Percentiles rank a stretch among this genome's conserved stretches.
Conservation (phyloP, 164 flowering plant species). For the Piper longum region DNA sequence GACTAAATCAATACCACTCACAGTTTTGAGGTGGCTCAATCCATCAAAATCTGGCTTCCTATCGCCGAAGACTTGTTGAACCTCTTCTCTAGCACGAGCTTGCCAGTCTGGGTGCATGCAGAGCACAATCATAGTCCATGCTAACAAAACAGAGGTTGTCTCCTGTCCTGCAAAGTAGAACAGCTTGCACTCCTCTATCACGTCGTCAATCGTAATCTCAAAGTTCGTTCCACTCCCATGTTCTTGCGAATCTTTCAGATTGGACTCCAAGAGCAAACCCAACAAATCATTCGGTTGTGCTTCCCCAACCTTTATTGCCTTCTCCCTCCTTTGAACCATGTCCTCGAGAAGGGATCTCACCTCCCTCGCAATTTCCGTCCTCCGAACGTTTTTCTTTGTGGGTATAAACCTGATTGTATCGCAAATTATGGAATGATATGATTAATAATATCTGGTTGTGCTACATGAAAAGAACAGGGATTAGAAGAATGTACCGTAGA, state of each 20-base stretch:
- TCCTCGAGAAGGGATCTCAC: conserved; percentile 1
- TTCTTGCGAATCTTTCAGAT: neutral
- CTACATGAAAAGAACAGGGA: neutral
- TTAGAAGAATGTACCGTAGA: neutral
- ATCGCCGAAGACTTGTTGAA: too few species aligned
- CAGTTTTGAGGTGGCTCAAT: neutral
- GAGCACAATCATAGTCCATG: conserved; percentile 6
- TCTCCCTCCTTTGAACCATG: neutral
- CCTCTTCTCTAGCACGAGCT: conserved; percentile 4
- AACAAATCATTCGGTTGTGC: neutral
- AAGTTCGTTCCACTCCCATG: conserved; percentile 5
- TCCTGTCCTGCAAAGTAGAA: conserved; percentile 14
- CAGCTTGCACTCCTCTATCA: conserved; percentile 10
- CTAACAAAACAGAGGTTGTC: conserved; percentile 6
- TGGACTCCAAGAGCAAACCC: conserved; percentile 4
- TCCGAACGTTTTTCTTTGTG: conserved; percentile 1
- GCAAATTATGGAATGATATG: neutral
- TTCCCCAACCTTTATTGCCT: neutral
- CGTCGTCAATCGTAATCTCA: conserved; percentile 2
- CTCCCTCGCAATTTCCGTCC: conserved; percentile 2
- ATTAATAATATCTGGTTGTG: too few species aligned
- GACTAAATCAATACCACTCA: neutral
- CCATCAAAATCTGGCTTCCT: neutral
- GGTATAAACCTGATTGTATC: conserved; percentile 3
- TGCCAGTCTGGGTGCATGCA: conserved; percentile 6